These are phyloP conservation scores for Cryphonectria carpinicola DNA, from an alignment of 2,329 filamentous ascomycete species.

Conservation along the genomic window DNA sequence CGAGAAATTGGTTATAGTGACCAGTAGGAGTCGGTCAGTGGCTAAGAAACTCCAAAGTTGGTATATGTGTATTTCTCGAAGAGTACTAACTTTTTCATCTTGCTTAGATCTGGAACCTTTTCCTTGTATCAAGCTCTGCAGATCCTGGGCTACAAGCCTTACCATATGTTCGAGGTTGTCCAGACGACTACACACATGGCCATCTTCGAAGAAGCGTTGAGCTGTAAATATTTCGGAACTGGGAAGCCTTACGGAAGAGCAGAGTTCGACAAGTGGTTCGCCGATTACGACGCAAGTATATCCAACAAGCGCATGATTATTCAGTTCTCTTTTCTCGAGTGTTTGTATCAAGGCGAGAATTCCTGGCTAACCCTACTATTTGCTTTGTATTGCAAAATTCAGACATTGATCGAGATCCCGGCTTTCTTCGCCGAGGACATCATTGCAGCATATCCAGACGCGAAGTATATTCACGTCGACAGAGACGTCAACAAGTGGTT, in stretches of 20 bases:
- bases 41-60: background rate
- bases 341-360: background rate
- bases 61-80: background rate
- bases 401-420: conserved; percentile 39
- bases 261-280: conserved; percentile 47
- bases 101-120: conserved; percentile 35
- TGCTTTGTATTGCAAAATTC: background rate
- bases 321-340: background rate
- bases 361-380: background rate
- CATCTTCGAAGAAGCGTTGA: conserved; percentile 38
- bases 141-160: conserved; percentile 42
- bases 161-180: conserved; percentile 42
- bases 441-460: conserved; percentile 40
- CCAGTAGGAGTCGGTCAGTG: conserved; percentile 43
- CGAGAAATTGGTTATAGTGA: conserved; percentile 42
- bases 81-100: background rate
- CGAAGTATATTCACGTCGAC: conserved; percentile 43
- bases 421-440: conserved; percentile 39
- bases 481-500: conserved; percentile 41
- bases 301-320: background rate
- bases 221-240: conserved; percentile 36
- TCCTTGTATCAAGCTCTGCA: conserved; percentile 41
- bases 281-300: conserved; percentile 40
- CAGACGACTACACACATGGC: conserved; percentile 33
- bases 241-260: conserved; percentile 39